Evolutionary conservation across 2,329 filamentous ascomycete species (phyloP).

Genomic region (Trichoderma endophyticum): DNA sequence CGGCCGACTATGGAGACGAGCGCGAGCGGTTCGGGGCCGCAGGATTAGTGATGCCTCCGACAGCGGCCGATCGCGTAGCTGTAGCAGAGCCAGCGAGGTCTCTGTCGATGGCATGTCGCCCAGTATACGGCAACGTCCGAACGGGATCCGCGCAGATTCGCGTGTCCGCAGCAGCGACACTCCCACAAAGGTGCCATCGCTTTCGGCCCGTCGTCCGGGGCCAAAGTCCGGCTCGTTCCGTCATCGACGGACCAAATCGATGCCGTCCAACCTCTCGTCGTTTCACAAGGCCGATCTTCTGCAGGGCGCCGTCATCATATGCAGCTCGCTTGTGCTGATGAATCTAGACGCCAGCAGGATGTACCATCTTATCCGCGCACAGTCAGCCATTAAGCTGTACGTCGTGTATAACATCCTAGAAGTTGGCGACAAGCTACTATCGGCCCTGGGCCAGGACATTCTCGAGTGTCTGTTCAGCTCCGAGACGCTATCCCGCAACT

Average conservation of each 20-base stretch:
- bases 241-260: conserved; percentile 76
- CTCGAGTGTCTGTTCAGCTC: conserved; percentile 92
- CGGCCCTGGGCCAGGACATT: conserved; percentile 91
- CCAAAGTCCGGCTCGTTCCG: conserved; percentile 39
- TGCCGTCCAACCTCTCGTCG: conserved; percentile 77
- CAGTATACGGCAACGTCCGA: neutral
- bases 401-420: conserved; percentile 98
- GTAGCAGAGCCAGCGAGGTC: conserved; percentile 35
- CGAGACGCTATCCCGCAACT: conserved; percentile 84
- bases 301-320: conserved; percentile 83
- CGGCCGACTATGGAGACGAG: conserved; percentile 71
- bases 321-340: conserved; percentile 82
- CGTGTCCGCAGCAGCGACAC: neutral
- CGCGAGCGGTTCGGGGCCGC: conserved; percentile 41
- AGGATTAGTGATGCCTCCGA: conserved; percentile 35
- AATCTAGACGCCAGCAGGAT: conserved; percentile 91
- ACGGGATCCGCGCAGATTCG: conserved; percentile 10
- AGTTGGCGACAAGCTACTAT: conserved; percentile 83
- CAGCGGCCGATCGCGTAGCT: conserved; percentile 38
- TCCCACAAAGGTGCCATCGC: conserved; percentile 19
- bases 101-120: conserved; percentile 22
- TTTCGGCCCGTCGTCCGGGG: conserved; percentile 26
- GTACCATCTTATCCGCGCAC: conserved; percentile 96
- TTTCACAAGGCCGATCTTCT: conserved; percentile 95
- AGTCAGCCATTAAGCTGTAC: conserved; percentile 96